These are phyloP conservation scores for Coelastrella sp. DNA, from an alignment of 139 green algal genomes.

Conservation along the genomic window DNA sequence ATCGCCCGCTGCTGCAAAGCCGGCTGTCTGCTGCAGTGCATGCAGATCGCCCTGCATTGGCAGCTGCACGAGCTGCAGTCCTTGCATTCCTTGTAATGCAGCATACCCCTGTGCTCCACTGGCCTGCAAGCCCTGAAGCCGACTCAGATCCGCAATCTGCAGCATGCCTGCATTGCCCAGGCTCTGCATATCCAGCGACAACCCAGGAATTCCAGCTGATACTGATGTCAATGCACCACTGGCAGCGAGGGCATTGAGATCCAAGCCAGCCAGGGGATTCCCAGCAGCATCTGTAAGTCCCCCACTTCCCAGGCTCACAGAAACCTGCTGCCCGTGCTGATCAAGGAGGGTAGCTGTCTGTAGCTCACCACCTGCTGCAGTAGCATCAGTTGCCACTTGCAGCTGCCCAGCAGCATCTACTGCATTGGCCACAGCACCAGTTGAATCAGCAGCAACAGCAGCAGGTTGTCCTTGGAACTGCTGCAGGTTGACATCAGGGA, in stretches of 20 bases:
- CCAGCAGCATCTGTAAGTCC: not conserved
- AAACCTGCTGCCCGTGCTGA: not conserved
- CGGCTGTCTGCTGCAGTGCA: not conserved
- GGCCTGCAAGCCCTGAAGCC: constrained; percentile 18
- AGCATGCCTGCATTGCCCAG: constrained; percentile 7
- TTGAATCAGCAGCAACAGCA: not conserved
- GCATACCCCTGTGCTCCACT: constrained; percentile 11
- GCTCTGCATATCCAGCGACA: not conserved
- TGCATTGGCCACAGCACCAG: not conserved
- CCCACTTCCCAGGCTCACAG: not conserved
- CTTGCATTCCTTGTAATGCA: constrained; percentile 5
- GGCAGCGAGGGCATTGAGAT: not conserved
- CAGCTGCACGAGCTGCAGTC: constrained; percentile 35
- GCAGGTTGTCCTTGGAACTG: not conserved
- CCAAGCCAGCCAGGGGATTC: not conserved
- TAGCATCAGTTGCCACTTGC: not conserved
- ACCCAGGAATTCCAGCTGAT: not conserved
- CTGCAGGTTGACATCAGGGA: not conserved
- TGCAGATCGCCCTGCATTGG: constrained; percentile 10
- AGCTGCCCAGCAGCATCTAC: not conserved
- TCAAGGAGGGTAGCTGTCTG: not conserved
- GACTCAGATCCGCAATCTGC: constrained; percentile 32
- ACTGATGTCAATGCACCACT: not conserved
- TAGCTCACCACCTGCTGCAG: not conserved
- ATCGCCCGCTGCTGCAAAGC: not conserved